Evolutionary conservation across 768 basidiomycete species (phyloP), one percentile per base, ranked within the genome.

Genomic region (Phylloporus sp.): DNA sequence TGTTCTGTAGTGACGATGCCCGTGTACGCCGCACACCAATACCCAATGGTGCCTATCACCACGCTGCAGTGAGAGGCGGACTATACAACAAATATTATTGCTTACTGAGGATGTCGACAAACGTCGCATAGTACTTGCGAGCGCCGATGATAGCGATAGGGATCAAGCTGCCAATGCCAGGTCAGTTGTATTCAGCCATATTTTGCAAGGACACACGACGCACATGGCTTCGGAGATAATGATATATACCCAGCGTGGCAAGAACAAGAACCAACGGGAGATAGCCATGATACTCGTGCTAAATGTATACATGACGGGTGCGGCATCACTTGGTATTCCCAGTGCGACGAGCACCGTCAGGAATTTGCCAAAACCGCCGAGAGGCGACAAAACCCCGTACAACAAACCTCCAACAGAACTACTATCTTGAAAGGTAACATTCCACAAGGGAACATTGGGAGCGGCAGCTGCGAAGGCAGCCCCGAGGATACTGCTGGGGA

Each of bases 291-390:
- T 62, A 42, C 75, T 76, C 18, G 79, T 75, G 20, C 73, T 70
- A 58, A 76, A 78, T 16, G 76, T 76, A 61, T 84, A 84, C 71
- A 83, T 80, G 32, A 79, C 79, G 0, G 81, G 81, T 1, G 79
- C 80, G 32, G 77, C 76, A 40, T 81, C 81, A 54, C 76, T 78
- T 11, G 78, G 75, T 29, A 81, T 74, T 46, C 72, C 76, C 44
- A 84, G 67, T 23, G 81, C 80, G 38, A 82, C 68, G 22, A 84
- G 55, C 41, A 78, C 75, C 0, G 72, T 72, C 27, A 80, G 67
- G 62, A 79, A 73, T 57, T 73, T 72, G 44, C 77, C 76, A 43
- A 79, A 79, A 2, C 71, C 67, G 5, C 76, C 76, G 0, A 73
- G 56, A 3, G 74, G 73, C 0, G 57, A 50, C 46, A 78, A 57